Conservation (phyloP, 2,329 filamentous ascomycete species). For the Arthrobotrys pseudoclavata region DNA sequence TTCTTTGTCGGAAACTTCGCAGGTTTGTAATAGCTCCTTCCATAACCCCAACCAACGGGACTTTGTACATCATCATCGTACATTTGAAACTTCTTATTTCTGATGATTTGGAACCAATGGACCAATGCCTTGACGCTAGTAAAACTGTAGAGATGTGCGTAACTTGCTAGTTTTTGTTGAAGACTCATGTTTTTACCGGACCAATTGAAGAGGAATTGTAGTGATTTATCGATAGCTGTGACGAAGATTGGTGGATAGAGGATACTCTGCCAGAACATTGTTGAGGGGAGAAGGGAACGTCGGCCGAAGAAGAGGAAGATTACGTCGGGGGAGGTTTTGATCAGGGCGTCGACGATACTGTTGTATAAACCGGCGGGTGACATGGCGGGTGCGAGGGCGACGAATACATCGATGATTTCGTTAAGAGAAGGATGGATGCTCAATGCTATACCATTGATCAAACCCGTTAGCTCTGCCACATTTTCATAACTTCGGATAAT, state of each 20-base stretch:
- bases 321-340: conserved; percentile 93
- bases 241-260: conserved; percentile 92
- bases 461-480: not conserved
- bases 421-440: conserved; percentile 94
- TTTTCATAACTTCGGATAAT: not conserved
- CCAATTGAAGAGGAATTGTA: conserved; percentile 92
- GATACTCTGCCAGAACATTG: conserved; percentile 97
- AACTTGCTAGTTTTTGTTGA: conserved; percentile 92
- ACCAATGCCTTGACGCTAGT: conserved; percentile 97
- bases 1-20: conserved; percentile 96
- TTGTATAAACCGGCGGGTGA: conserved; percentile 90
- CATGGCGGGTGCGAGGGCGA: conserved; percentile 96
- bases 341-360: conserved; percentile 89
- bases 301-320: conserved; percentile 93
- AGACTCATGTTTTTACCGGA: conserved; percentile 83
- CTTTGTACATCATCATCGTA: conserved; percentile 94
- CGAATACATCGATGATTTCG: conserved; percentile 93
- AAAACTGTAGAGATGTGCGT: conserved; percentile 95
- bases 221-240: conserved; percentile 83
- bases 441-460: conserved; percentile 70
- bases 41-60: conserved; percentile 73
- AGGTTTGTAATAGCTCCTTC: conserved; percentile 87
- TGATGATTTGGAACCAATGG: conserved; percentile 99
- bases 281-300: conserved; percentile 88
- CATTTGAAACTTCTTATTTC: conserved; percentile 97